Conservation (phyloP, 495 filamentous ascomycete species). For the Cercophora samala region DNA sequence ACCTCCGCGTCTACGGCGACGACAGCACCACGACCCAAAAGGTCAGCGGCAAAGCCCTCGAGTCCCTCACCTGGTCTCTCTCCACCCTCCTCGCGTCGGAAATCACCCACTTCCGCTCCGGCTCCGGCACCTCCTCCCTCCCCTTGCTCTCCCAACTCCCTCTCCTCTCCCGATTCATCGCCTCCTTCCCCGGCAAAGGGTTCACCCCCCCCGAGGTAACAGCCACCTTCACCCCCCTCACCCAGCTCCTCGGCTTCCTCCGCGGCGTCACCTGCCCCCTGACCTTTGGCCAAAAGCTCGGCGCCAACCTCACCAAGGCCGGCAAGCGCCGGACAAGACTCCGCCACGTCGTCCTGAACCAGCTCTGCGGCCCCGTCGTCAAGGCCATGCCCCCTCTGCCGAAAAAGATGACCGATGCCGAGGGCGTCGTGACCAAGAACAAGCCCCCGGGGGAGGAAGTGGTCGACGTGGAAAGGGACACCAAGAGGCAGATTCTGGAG, state of each 20-base stretch:
- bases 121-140: slow-evolving; percentile 8
- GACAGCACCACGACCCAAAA: not conserved
- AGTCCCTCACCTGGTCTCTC: slow-evolving; percentile 17
- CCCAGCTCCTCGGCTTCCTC: slow-evolving; percentile 13
- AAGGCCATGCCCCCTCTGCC: not conserved
- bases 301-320: slow-evolving; percentile 12
- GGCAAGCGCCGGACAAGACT: slow-evolving; percentile 18
- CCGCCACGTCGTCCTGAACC: slow-evolving; percentile 6
- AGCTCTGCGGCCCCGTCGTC: slow-evolving; percentile 11
- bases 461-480: slow-evolving; percentile 6
- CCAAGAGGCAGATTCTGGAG: slow-evolving; percentile 2
- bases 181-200: slow-evolving; percentile 11
- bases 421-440: slow-evolving; percentile 11
- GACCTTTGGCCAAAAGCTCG: slow-evolving; percentile 11
- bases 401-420: not conserved
- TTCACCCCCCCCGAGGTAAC: not conserved
- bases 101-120: slow-evolving; percentile 16
- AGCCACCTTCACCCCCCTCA: slow-evolving; percentile 6
- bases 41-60: slow-evolving; percentile 15
- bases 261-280: slow-evolving; percentile 13
- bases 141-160: slow-evolving; percentile 17
- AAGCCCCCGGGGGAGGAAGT: slow-evolving; percentile 11
- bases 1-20: not conserved
- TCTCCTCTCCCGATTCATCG: slow-evolving; percentile 13
- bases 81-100: slow-evolving; percentile 18